Base-by-base conservation (phyloP, 2,329 filamentous ascomycete species). In the Ophiostoma angusticollis region DNA sequence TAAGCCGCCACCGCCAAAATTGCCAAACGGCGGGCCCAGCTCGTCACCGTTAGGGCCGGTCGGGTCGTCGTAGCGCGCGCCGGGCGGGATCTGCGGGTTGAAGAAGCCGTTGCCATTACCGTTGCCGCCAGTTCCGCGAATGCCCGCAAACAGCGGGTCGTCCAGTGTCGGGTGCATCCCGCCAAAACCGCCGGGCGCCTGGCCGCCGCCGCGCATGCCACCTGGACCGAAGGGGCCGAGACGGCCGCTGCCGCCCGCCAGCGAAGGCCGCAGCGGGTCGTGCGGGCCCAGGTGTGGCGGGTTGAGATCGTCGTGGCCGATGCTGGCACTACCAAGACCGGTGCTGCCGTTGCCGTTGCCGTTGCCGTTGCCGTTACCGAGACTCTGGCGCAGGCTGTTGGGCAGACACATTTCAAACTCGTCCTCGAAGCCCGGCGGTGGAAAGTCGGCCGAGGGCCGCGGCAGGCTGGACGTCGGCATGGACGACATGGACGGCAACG, bases 101-200 rank as follows among this genome's bases (percentile, higher is more conserved):
- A 72, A 80, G 0, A 63, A 66, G 12, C 59, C 58, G 12, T 61
- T 58, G 13, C 56, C 64, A 25, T 60, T 58, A 3, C 65, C 58
- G 6, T 55, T 63, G 2, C 59, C 58, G 9, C 63, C 59, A 8
- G 30, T 16, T 1, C 65, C 68, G 6, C 63, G 63, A 9, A 57
- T 59, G 0, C 78, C 80, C 6, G 70, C 70, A 54, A 94, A 94
- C 34, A 95, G 59, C 6, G 84, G 85, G 54, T 96, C 87, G 50
- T 94, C 85, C 55, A 94, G 91, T 0, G 87, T 93, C 1, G 91
- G 91, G 58, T 95, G 84, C 91, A 98, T 98, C 1, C 91, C 91
- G 11, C 80, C 77, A 9, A 71, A 52, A 3, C 51, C 71, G 16
- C 77, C 41, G 22, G 36, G 31, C 13, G 17, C 30, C 16, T 13